phyloP scores from a whole-genome alignment of 1,284 basidiomycete species.

The Microbotryum scabiosae region DNA sequence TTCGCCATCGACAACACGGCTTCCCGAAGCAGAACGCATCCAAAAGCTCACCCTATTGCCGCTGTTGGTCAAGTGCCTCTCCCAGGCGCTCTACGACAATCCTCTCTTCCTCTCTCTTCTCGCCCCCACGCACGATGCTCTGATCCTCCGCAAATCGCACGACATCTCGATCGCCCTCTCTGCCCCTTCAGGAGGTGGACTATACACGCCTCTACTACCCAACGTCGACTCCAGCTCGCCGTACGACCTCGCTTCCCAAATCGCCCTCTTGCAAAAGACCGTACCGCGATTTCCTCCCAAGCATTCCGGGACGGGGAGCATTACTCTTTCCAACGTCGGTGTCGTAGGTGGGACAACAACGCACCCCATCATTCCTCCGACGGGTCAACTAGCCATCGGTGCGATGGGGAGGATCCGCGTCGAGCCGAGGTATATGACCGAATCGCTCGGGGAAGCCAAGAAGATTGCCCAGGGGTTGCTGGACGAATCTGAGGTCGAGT shows the following conservation, averaged over 20 bases:
- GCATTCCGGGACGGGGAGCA: constrained; percentile 64
- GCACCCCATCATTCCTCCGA: constrained; percentile 71
- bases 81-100: constrained; percentile 71
- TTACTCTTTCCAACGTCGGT: constrained; percentile 82
- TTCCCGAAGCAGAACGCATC: constrained; percentile 45
- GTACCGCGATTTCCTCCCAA: constrained; percentile 54
- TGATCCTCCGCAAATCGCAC: constrained; percentile 50
- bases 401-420: constrained; percentile 63
- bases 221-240: constrained; percentile 53
- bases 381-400: constrained; percentile 82
- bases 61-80: constrained; percentile 75
- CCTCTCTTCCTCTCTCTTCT: constrained; percentile 54
- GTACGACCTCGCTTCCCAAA: constrained; percentile 56
- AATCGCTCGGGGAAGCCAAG: constrained; percentile 1
- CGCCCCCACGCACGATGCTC: constrained; percentile 42
- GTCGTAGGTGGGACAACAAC: constrained; percentile 67
- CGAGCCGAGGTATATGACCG: constrained; percentile 20
- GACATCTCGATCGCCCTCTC: constrained; percentile 69
- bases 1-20: background rate
- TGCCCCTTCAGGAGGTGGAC: constrained; percentile 56
- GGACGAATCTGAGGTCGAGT: constrained; percentile 45
- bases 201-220: constrained; percentile 78
- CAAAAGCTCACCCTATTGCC: constrained; percentile 70
- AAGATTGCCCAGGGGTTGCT: constrained; percentile 36
- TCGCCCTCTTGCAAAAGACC: constrained; percentile 50